Conservation (phyloP, 176 grass and related monocot genomes). For the Aechmea fasciata region DNA sequence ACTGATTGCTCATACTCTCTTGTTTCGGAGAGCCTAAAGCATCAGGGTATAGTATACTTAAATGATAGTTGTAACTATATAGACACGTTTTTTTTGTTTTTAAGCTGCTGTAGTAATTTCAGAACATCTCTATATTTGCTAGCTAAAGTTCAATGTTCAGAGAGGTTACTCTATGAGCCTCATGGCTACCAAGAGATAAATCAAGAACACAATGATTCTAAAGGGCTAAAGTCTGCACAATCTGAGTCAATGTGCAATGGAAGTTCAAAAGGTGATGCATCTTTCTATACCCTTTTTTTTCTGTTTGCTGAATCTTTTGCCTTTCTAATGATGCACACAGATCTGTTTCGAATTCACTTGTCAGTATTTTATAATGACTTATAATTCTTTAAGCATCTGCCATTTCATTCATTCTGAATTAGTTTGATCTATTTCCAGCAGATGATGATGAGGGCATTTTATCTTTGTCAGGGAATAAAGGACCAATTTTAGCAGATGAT, state of each 20-base stretch:
- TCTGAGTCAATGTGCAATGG: constrained; percentile 3
- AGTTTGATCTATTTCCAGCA: constrained; percentile 13
- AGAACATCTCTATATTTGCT: background rate
- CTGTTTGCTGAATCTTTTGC: background rate
- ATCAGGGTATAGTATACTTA: background rate
- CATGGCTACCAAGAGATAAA: background rate
- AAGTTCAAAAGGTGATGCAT: constrained; percentile 4
- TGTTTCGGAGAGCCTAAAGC: no score
- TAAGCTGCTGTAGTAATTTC: background rate
- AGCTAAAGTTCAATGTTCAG: background rate
- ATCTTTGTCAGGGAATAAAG: constrained; percentile 1
- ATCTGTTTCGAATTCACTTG: background rate
- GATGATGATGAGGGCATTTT: background rate
- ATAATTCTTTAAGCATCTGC: background rate
- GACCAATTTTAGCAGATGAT: constrained; percentile 11
- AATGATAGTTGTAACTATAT: background rate
- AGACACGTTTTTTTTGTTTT: background rate
- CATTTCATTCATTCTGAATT: background rate
- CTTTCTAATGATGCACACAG: background rate
- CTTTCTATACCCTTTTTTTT: background rate
- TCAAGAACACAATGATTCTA: constrained; percentile 5
- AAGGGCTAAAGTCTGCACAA: constrained; percentile 14
- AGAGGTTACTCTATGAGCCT: background rate
- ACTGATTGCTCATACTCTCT: background rate
- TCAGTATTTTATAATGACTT: background rate